Evolutionary conservation across 129 eudicot species (phyloP), one percentile per base, ranked within the genome.

Genomic region (Saussurea involucrata): DNA sequence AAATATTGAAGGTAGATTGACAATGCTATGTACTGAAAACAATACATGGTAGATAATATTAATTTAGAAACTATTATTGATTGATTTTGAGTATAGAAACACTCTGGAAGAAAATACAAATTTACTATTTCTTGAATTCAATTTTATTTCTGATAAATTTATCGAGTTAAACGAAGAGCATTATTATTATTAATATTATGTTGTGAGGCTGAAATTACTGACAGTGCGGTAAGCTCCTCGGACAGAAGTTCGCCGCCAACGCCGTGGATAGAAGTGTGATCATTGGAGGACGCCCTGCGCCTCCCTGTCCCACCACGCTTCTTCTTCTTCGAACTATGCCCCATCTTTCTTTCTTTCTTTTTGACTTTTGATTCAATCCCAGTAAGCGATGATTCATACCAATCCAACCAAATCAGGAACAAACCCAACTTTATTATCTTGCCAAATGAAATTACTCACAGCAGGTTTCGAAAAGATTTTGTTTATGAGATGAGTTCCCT

Each of bases 191-290:
- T 21, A 77, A 36, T 3, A 24, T 17, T 22, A 15, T 42, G 32
- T 34, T 36, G 42, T 36, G 1, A 46, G 0, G 24, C 20, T 0
- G 46, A 75, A 75, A 27, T 24, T 21, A 76, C 88, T 80, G 17
- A 95, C 98, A 95, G 57, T 17, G 97, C 98, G n/a, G 97, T 95
- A 34, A 95, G 66, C 71, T 95, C 98, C 81, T 95, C 98, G 4
- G 92, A 28, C 4, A 95, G 73, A 75, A 83, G 86, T 65, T 95
- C 98, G 74, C 79, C 67, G 34, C 75, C 80, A 32, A 89, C 90
- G 69, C 68, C 73, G 40, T 66, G 73, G 37, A 81, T 58, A 4
- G 91, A 87, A 72, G 71, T 77, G 70, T 87, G 92, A 87, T 95
- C 98, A 71, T 88, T 83, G 31, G 90, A 68, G 17, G 87, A 75